phyloP scores from a whole-genome alignment of 208 protist genomes.

The Leishmania turanica region DNA sequence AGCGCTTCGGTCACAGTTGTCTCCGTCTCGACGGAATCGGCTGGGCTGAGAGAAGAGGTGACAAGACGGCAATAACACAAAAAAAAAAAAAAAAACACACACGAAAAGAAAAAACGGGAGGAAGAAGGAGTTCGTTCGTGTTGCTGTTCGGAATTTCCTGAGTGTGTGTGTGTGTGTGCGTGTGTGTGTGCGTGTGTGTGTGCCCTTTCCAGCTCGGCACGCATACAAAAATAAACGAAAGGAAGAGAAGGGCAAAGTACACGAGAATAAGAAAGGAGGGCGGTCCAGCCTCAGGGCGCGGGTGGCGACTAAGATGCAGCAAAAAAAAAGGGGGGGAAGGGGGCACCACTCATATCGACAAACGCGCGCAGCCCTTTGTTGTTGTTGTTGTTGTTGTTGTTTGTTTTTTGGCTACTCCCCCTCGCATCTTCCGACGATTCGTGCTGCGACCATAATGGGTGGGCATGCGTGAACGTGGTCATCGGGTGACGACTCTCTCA shows the following conservation, averaged over 20 bases:
- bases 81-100: not conserved
- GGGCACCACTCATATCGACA: not conserved
- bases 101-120: not conserved
- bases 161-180: not conserved
- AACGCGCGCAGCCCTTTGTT: not conserved
- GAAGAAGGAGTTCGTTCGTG: not conserved
- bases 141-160: no score
- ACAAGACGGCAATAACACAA: not conserved
- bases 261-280: conserved; percentile 1
- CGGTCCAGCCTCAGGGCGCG: not conserved
- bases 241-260: not conserved
- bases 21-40: conserved; percentile 2
- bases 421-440: not conserved
- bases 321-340: not conserved
- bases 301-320: not conserved
- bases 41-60: not conserved
- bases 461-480: not conserved
- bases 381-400: no score
- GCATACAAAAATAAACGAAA: not conserved
- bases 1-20: not conserved
- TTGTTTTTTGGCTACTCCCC: not conserved
- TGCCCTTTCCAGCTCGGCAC: not conserved
- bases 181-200: no score
- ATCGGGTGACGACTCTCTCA: not conserved
- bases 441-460: not conserved